Conservation (phyloP, 192 early-diverging fungal species). For the Jimgerdemannia lactiflua region DNA sequence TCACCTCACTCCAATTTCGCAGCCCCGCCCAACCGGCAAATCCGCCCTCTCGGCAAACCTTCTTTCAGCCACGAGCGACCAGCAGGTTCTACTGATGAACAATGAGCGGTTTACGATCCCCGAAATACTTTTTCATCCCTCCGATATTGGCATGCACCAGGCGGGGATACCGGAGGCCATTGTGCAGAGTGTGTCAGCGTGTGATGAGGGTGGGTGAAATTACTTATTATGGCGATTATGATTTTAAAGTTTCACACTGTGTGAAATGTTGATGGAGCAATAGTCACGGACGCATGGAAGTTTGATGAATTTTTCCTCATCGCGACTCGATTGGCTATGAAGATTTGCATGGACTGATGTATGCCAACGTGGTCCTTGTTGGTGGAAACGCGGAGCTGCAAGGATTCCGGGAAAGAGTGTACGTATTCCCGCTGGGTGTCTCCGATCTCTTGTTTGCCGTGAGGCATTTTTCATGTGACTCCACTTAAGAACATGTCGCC, state of each 20-base stretch:
- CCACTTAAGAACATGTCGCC: too few species aligned
- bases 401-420: constrained; percentile 65
- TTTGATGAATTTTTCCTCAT: not conserved
- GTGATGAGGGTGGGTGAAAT: constrained; percentile 39
- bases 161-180: constrained; percentile 69
- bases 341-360: constrained; percentile 60
- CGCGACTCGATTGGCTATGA: constrained; percentile 14
- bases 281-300: not conserved
- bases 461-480: too few species aligned
- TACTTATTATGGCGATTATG: not conserved
- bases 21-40: not conserved
- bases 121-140: constrained; percentile 72
- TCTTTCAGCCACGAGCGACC: constrained; percentile 24
- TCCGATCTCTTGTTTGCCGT: not conserved
- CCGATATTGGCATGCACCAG: constrained; percentile 72
- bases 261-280: constrained; percentile 2
- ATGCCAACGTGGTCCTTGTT: constrained; percentile 62
- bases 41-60: not conserved
- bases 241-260: too few species aligned
- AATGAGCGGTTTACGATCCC: constrained; percentile 77
- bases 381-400: constrained; percentile 65
- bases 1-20: too few species aligned
- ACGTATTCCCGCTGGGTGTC: constrained; percentile 18
- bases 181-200: constrained; percentile 45
- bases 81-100: constrained; percentile 63